Evolutionary conservation across 2,329 filamentous ascomycete species (phyloP).

Genomic region (Curvularia verruculosa): DNA sequence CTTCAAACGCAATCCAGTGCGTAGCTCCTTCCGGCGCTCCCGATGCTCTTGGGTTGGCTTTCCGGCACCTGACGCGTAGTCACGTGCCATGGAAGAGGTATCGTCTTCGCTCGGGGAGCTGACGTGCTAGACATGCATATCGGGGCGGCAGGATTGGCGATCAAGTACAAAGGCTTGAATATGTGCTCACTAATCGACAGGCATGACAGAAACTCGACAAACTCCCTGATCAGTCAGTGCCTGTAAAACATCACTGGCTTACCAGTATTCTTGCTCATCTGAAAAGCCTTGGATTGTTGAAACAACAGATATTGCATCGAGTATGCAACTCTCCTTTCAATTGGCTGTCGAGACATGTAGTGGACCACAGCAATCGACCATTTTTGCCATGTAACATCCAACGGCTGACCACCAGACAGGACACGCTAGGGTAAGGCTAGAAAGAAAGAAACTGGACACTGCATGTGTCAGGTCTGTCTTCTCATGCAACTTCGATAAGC

Average conservation of each 20-base stretch:
- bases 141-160: background rate
- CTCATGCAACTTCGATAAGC: background rate
- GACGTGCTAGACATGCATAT: too few species aligned
- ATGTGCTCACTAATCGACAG: too few species aligned
- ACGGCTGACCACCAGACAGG: background rate
- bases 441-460: background rate
- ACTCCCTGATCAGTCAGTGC: background rate
- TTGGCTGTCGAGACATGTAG: background rate
- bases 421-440: background rate
- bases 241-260: background rate
- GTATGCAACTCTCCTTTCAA: background rate
- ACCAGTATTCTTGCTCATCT: background rate
- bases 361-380: background rate
- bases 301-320: background rate
- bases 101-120: background rate
- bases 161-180: background rate
- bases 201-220: background rate
- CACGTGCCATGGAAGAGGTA: background rate
- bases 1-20: background rate
- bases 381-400: background rate
- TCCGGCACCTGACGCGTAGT: background rate
- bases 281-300: background rate
- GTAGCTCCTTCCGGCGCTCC: conserved; percentile 2
- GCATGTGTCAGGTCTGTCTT: background rate
- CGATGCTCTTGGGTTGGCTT: background rate